These are phyloP conservation scores for Lachancea cidri DNA, from an alignment of 805 yeast species.

Conservation along the genomic window DNA sequence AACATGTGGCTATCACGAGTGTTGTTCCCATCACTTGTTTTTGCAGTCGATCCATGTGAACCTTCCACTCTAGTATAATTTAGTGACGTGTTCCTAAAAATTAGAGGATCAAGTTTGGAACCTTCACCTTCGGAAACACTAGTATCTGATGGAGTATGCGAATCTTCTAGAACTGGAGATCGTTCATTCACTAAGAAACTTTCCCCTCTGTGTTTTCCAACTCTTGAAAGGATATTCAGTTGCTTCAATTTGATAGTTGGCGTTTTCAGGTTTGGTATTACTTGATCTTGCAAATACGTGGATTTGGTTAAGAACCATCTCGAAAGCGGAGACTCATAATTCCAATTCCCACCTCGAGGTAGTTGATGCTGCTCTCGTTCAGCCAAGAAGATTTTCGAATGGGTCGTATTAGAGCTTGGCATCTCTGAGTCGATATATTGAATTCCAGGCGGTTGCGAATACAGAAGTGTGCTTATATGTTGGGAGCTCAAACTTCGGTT, in stretches of 20 bases:
- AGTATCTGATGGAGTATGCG: slow-evolving; percentile 2
- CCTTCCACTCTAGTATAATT: not conserved
- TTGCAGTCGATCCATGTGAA: no score
- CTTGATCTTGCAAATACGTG: slow-evolving; percentile 20
- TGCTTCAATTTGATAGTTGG: slow-evolving; percentile 27
- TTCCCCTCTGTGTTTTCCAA: slow-evolving; percentile 11
- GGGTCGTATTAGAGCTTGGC: slow-evolving; percentile 8
- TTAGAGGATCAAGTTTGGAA: slow-evolving; percentile 6
- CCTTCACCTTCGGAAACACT: not conserved
- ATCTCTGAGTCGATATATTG: slow-evolving; percentile 20
- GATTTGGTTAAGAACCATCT: slow-evolving; percentile 32
- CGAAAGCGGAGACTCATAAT: slow-evolving; percentile 32
- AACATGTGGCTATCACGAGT: not conserved
- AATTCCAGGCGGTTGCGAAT: slow-evolving; percentile 26
- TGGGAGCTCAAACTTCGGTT: slow-evolving; percentile 6
- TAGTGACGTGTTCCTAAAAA: slow-evolving; percentile 4
- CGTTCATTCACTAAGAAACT: slow-evolving; percentile 15
- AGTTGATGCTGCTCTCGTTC: slow-evolving; percentile 2
- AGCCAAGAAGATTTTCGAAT: not conserved
- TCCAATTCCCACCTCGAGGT: slow-evolving; percentile 18
- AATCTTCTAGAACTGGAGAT: slow-evolving; percentile 19
- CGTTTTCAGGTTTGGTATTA: slow-evolving; percentile 16
- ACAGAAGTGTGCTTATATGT: slow-evolving; percentile 21
- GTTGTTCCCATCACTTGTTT: no score
- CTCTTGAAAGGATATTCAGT: slow-evolving; percentile 21